A percentile compares a stretch with the other conserved stretches of the same genome.
Conservation (phyloP, 2,329 filamentous ascomycete genomes). For the Fusarium sulawesiense region DNA sequence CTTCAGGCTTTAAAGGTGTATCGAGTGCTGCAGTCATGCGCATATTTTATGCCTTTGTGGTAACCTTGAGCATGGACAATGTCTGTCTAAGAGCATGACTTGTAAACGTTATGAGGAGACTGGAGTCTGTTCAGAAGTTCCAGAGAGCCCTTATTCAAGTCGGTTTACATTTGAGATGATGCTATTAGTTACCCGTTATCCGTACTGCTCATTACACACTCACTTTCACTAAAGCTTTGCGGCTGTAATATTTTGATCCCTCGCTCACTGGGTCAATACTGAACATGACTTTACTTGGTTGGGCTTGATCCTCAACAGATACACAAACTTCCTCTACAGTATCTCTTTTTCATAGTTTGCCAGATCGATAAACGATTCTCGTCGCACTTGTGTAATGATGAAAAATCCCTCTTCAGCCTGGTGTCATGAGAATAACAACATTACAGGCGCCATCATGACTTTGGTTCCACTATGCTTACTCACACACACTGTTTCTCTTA, state of each 20-base stretch:
- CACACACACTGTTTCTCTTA: slow-evolving; percentile 15
- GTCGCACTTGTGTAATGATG: slow-evolving; percentile 3
- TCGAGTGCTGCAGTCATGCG: not conserved
- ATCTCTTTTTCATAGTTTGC: not conserved
- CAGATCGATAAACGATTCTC: not conserved
- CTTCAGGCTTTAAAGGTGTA: not conserved
- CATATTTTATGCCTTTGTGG: not conserved
- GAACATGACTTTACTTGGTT: not conserved
- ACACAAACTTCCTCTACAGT: not conserved
- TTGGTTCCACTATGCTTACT: slow-evolving; percentile 25
- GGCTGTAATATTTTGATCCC: not conserved
- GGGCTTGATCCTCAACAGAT: not conserved
- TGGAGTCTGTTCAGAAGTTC: not conserved
- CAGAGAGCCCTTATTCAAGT: not conserved
- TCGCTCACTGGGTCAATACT: not conserved
- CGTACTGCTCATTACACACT: not conserved
- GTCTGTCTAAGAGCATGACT: not conserved
- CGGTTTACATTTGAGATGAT: not conserved
- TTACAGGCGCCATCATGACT: slow-evolving; percentile 23
- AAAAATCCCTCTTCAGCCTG: not conserved
- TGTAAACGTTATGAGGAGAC: not conserved
- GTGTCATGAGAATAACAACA: slow-evolving; percentile 10
- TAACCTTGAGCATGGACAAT: not conserved
- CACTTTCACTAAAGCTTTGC: not conserved
- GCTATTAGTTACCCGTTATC: not conserved